phyloP scores from a whole-genome alignment of 176 grass and related monocot species.

The Avena insularis region DNA sequence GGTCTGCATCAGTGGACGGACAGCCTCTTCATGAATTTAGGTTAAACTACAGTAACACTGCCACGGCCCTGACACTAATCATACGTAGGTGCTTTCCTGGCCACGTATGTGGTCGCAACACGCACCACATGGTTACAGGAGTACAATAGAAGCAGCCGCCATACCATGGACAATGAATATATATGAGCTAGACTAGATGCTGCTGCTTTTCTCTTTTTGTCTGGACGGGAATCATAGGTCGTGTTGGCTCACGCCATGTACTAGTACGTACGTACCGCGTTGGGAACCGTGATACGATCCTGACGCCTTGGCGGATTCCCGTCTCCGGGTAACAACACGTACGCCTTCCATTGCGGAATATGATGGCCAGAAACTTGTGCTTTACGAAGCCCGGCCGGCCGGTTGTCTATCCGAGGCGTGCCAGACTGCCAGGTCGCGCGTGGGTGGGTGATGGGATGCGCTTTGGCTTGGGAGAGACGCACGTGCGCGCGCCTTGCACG shows the following conservation, averaged over 20 bases:
- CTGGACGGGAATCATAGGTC: constrained; percentile 41
- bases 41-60: not conserved
- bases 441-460: too few relatives aligned
- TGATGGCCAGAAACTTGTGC: too few relatives aligned
- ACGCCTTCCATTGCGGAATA: too few relatives aligned
- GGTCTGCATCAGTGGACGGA: not conserved
- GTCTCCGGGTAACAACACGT: too few relatives aligned
- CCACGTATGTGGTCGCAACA: constrained; percentile 6
- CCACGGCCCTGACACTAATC: not conserved
- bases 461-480: constrained; percentile 22
- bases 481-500: not conserved
- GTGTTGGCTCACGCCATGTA: constrained; percentile 19
- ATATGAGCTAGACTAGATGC: too few relatives aligned
- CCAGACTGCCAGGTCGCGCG: too few relatives aligned
- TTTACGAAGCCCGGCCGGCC: too few relatives aligned
- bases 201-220: too few relatives aligned
- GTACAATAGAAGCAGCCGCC: too few relatives aligned
- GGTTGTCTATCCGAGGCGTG: too few relatives aligned
- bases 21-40: too few relatives aligned
- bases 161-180: not conserved
- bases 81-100: not conserved
- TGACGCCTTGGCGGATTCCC: not conserved
- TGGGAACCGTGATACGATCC: not conserved
- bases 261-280: not conserved
- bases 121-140: not conserved